Evolutionary conservation across 192 early-diverging fungal genomes (phyloP), one percentile per base, ranked within the genome.

Genomic region (Glomus cerebriforme): DNA sequence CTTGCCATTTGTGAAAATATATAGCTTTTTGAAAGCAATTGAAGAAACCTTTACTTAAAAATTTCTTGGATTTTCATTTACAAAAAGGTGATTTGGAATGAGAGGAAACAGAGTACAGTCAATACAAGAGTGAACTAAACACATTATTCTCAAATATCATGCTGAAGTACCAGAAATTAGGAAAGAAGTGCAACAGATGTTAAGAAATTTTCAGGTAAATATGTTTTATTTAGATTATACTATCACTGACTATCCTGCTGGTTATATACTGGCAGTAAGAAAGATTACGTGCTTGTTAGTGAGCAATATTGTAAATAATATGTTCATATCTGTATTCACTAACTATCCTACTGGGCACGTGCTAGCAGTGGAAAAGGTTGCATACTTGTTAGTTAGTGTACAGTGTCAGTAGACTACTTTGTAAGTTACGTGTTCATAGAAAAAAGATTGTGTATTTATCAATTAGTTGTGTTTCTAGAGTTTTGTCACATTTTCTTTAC

Each of bases 21-120:
- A 3, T 64, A 77, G 75, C 3, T 8, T 77, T 77, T 66, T 77
- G 35, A 64, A 6, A 68, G 34, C 9, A 0, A 9, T 22, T 6
- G 5, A 31, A 77, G 10, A 47, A 77, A 17, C 75, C 75, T 27
- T 70, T 62, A 8, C 75, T 77, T 31, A 67, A 54, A 31, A 78
- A 27, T 17, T 78, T 78, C 43, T 69, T 78, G 17, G 66, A 69
- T 7, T 78, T 43, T 29, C 65, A 65, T 17, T 26, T 78, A 69
- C n/a, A 31, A 3, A 19, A 13, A 6, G 66, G 27, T 10, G 10
- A 70, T 66, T 78, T 78, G 45, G 34, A 69, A 59, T 4, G 70
- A 31, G 45, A 78, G 22, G 65, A 24, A 24, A 62, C 8, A n/a
- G 60, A 77, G 24, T 29, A 78, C 34, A 19, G 19, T 60, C 35